These are phyloP conservation scores for Chlamydomonas sp. DNA, from an alignment of 139 green algal genomes.

Conservation along the genomic window DNA sequence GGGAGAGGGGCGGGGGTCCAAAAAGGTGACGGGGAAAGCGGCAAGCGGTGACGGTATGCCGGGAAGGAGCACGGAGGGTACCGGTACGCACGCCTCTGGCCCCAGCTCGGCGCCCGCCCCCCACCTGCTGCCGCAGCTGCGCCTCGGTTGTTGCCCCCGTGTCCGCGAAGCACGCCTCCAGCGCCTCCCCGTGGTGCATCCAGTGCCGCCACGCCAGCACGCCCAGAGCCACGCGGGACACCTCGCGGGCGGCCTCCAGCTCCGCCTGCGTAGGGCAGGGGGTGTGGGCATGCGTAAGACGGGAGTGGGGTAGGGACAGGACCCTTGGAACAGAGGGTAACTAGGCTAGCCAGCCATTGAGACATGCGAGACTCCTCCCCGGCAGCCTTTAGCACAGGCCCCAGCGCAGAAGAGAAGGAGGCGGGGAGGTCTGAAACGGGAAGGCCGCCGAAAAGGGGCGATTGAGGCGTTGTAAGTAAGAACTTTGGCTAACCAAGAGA, in stretches of 20 bases:
- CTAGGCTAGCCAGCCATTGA: not conserved
- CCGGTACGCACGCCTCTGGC: not conserved
- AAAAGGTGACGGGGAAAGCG: not conserved
- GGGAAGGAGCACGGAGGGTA: too few relatives aligned
- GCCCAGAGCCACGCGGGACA: constrained; percentile 30
- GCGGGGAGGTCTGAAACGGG: too few relatives aligned
- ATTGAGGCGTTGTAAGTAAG: too few relatives aligned
- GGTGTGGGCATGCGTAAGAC: not conserved
- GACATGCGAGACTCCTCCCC: too few relatives aligned
- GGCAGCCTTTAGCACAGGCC: too few relatives aligned
- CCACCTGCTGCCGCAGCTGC: constrained; percentile 41
- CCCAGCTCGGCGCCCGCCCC: not conserved
- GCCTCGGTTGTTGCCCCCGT: constrained; percentile 1
- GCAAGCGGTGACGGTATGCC: not conserved
- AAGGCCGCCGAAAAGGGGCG: too few relatives aligned
- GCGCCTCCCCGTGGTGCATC: constrained; percentile 31
- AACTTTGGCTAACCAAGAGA: too few relatives aligned
- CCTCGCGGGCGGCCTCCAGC: constrained; percentile 23
- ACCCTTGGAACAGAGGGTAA: not conserved
- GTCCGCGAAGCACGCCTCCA: constrained; percentile 27
- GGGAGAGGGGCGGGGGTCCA: not conserved
- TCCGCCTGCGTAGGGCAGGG: not conserved
- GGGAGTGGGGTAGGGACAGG: not conserved
- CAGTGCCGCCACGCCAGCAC: constrained; percentile 43
- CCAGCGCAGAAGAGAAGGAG: too few relatives aligned